Conservation (phyloP, 495 filamentous ascomycete genomes). For the Neurospora pannonica region DNA sequence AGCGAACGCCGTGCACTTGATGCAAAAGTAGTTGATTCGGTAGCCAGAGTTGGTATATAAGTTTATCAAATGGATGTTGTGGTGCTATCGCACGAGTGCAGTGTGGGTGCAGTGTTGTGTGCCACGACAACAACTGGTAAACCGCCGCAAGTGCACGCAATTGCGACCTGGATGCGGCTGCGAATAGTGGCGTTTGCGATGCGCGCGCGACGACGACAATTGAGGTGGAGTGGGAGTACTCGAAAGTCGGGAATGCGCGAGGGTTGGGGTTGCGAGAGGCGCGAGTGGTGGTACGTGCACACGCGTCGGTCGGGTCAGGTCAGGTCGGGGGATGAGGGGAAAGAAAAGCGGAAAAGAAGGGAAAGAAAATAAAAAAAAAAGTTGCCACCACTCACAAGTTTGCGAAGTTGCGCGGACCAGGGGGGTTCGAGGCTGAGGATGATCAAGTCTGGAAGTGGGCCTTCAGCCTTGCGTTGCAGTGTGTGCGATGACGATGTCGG, state of each 20-base stretch:
- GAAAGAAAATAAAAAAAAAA: slow-evolving; percentile 8
- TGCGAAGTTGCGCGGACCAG: slow-evolving; percentile 5
- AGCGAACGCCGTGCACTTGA: neutral
- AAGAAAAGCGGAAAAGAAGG: slow-evolving; percentile 10
- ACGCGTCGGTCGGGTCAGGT: slow-evolving; percentile 14
- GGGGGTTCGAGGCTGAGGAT: slow-evolving; percentile 19
- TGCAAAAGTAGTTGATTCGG: neutral
- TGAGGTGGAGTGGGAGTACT: slow-evolving; percentile 1
- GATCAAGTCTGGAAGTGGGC: slow-evolving; percentile 5
- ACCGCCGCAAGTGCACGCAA: neutral
- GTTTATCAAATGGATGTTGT: neutral
- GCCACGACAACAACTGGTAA: neutral
- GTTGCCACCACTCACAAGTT: slow-evolving; percentile 23
- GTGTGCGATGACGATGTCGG: slow-evolving; percentile 10
- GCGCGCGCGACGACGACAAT: neutral
- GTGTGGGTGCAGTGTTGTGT: neutral
- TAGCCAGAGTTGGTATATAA: neutral
- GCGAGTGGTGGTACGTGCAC: slow-evolving; percentile 21
- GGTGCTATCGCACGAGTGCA: neutral
- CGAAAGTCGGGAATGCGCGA: slow-evolving; percentile 4
- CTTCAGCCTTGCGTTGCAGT: slow-evolving; percentile 17
- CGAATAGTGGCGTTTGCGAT: slow-evolving; percentile 6
- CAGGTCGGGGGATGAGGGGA: slow-evolving; percentile 7
- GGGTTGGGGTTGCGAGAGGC: slow-evolving; percentile 7
- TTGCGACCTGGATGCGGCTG: neutral